phyloP scores from a whole-genome alignment of 1,284 basidiomycete genomes.

The Leccinum fallax region DNA sequence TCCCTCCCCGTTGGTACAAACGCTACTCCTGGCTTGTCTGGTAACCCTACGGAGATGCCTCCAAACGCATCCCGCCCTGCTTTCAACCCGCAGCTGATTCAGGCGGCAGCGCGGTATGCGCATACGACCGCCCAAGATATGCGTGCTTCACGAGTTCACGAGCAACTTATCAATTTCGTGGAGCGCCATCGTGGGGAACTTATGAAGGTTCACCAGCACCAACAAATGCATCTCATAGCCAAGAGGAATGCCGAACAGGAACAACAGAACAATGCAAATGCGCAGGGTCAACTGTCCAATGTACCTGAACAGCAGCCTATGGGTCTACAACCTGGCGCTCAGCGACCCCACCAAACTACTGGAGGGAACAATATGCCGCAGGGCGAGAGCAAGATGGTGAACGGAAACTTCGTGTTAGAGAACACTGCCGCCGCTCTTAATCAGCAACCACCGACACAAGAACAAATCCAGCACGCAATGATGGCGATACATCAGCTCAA shows the following conservation, averaged over 20 bases:
- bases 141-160: conserved; percentile 50
- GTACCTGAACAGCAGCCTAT: conserved; percentile 27
- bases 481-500: conserved; percentile 38
- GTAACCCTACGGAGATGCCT: conserved; percentile 26
- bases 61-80: conserved; percentile 17
- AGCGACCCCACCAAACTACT: conserved; percentile 22
- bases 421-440: conserved; percentile 8
- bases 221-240: conserved; percentile 19
- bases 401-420: conserved; percentile 18
- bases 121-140: conserved; percentile 51
- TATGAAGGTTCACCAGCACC: conserved; percentile 27
- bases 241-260: conserved; percentile 31
- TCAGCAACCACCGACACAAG: conserved; percentile 28
- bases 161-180: conserved; percentile 55
- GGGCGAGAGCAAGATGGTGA: conserved; percentile 29
- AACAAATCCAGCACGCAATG: conserved; percentile 35
- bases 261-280: conserved; percentile 27
- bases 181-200: conserved; percentile 53
- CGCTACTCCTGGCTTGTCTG: conserved; percentile 14
- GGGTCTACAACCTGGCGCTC: conserved; percentile 19
- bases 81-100: conserved; percentile 27
- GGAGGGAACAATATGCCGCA: conserved; percentile 19
- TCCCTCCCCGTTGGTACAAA: conserved; percentile 18
- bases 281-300: conserved; percentile 18
- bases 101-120: conserved; percentile 39